Percentiles rank a stretch among this genome's conserved stretches.
Evolutionary conservation across 1,284 basidiomycete genomes (phyloP).

Genomic region (Meira miltonrushii): DNA sequence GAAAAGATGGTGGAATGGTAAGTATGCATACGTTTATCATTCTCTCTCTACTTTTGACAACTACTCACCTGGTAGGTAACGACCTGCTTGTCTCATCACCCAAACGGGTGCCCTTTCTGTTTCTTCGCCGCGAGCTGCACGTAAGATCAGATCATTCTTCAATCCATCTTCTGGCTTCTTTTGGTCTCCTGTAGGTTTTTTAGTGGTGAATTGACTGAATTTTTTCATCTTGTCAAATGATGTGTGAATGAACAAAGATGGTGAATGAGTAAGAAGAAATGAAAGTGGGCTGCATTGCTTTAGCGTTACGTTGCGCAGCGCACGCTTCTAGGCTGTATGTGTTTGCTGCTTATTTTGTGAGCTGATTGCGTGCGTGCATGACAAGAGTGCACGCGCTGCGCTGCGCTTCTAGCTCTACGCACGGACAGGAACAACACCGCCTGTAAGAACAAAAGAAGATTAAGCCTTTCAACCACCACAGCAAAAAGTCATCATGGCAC

Average conservation of each 20-base stretch:
- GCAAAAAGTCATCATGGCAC: slow-evolving; percentile 7
- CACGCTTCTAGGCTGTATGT: too few species aligned
- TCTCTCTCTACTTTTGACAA: neutral
- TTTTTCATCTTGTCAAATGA: too few species aligned
- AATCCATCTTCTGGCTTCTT: slow-evolving; percentile 54
- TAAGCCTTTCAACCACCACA: neutral
- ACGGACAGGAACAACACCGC: neutral
- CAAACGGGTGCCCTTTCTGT: slow-evolving; percentile 92
- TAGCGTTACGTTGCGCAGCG: too few species aligned
- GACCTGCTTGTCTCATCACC: slow-evolving; percentile 98
- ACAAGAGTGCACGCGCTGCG: too few species aligned
- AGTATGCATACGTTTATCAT: neutral
- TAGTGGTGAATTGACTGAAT: slow-evolving; percentile 1
- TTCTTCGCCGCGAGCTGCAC: slow-evolving; percentile 79
- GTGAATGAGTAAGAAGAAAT: too few species aligned
- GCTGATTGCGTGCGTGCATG: too few species aligned
- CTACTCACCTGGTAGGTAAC: slow-evolving; percentile 80
- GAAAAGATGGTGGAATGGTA: neutral
- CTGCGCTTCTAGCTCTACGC: neutral
- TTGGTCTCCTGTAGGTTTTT: neutral
- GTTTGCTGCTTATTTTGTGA: too few species aligned
- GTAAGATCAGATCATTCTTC: slow-evolving; percentile 81
- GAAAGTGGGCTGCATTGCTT: too few species aligned
- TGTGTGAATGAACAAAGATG: too few species aligned
- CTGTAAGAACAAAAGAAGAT: neutral